A percentile compares a stretch with the other conserved stretches of the same genome.
These are phyloP conservation scores for Teunomyces funiuensis DNA, from an alignment of 805 yeast genomes.

Conservation along the genomic window DNA sequence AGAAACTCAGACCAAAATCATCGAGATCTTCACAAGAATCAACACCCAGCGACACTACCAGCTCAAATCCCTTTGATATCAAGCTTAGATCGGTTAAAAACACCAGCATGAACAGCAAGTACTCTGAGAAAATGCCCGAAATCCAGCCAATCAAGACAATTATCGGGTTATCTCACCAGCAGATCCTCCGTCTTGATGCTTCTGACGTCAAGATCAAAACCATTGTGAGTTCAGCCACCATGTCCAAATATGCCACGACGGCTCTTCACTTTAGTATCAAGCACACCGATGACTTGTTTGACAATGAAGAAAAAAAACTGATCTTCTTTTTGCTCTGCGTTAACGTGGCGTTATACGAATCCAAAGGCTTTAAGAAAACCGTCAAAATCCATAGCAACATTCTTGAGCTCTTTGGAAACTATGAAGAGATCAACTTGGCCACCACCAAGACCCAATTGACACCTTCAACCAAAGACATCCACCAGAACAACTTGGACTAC, in stretches of 20 bases:
- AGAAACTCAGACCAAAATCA: background rate
- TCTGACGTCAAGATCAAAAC: slow-evolving; percentile 41
- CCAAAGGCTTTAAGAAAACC: slow-evolving; percentile 33
- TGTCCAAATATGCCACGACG: slow-evolving; percentile 29
- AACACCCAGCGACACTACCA: slow-evolving; percentile 3
- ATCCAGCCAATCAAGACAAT: slow-evolving; percentile 36
- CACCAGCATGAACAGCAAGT: slow-evolving; percentile 20
- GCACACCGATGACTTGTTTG: slow-evolving; percentile 25
- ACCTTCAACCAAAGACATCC: slow-evolving; percentile 32
- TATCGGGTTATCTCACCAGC: slow-evolving; percentile 36
- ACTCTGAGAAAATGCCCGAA: slow-evolving; percentile 29
- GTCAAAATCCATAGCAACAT: slow-evolving; percentile 24
- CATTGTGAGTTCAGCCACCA: slow-evolving; percentile 30
- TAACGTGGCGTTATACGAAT: slow-evolving; percentile 36
- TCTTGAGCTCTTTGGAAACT: slow-evolving; percentile 27
- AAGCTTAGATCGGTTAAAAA: slow-evolving; percentile 25
- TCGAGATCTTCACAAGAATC: slow-evolving; percentile 6
- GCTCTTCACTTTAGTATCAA: slow-evolving; percentile 25
- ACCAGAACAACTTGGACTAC: slow-evolving; percentile 38
- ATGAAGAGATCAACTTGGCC: slow-evolving; percentile 32
- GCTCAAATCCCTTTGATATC: slow-evolving; percentile 22
- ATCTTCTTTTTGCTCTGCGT: slow-evolving; percentile 31
- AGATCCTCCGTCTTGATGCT: slow-evolving; percentile 29
- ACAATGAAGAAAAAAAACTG: slow-evolving; percentile 16
- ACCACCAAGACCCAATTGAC: slow-evolving; percentile 34